Conservation (phyloP, 768 basidiomycete genomes). For the Lentinula boryana region DNA sequence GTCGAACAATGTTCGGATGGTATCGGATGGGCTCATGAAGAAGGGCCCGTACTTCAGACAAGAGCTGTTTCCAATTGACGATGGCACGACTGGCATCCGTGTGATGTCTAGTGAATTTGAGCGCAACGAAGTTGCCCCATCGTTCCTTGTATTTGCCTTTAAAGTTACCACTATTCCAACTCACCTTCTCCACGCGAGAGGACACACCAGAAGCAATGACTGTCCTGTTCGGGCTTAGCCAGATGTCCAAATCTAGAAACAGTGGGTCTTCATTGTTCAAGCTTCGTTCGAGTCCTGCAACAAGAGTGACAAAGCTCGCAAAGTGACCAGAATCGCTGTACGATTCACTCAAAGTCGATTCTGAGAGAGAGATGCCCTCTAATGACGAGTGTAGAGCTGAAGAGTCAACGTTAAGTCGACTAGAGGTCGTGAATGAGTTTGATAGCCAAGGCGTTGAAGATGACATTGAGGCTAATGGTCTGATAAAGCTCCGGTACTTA, state of each 20-base stretch:
- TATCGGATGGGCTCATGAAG: slow-evolving; percentile 10
- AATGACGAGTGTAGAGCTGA: background rate
- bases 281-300: slow-evolving; percentile 3
- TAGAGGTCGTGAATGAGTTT: background rate
- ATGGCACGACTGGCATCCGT: background rate
- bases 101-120: slow-evolving; percentile 2
- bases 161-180: background rate
- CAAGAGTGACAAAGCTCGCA: slow-evolving; percentile 6
- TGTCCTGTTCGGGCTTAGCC: background rate
- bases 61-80: slow-evolving; percentile 8
- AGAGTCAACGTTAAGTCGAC: background rate
- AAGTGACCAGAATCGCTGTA: background rate
- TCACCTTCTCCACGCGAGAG: background rate
- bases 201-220: background rate
- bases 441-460: background rate
- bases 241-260: background rate
- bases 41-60: slow-evolving; percentile 6
- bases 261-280: slow-evolving; percentile 2
- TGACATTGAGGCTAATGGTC: background rate
- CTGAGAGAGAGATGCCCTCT: background rate
- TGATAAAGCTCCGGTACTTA: too few species aligned
- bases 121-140: slow-evolving; percentile 4
- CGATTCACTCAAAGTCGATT: background rate
- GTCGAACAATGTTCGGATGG: slow-evolving; percentile 11
- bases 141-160: slow-evolving; percentile 1